Base-by-base conservation (phyloP, 2,329 filamentous ascomycete genomes). In the Fulvia fulva region DNA sequence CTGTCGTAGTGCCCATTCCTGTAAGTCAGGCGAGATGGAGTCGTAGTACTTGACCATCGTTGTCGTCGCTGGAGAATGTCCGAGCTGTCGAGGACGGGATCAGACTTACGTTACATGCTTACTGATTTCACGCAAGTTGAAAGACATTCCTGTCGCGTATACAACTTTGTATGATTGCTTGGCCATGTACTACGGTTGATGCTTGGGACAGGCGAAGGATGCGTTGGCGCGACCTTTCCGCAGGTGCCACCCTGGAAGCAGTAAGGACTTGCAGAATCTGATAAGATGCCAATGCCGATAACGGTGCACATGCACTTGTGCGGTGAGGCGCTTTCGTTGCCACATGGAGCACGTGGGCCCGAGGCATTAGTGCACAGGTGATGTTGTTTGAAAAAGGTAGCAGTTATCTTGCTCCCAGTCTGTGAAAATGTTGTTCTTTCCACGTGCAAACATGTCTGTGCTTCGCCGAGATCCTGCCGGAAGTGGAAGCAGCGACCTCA, bases 1-100 rank as follows among this genome's bases (percentile, higher is more conserved):
- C 66, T 92, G 89, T 11, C 77, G 73, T 50, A 85, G 78, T 52
- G 86, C 82, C 87, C 88, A 91, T 43, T 78, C 73, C 57, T 79
- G 77, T 32, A 89, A 80, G 28, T 85, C 77, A 6, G 77, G 70
- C 3, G 79, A 71, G 60, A 89, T 78, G 37, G 78, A 79, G 19
- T 79, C 70, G 69, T 78, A 86, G 71, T 83, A 86, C 71, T 82
- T 82, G 19, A 77, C 77, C 86, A 88, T 88, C 14, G 6, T 37
- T 5, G 34, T 37, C 14, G 34, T 14, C 4, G 8, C 16, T 37
- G 34, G 34, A n/a, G 34, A 37, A 37, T 6, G 34, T 8, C 34
- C 34, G n/a, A 37, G 4, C 4, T 4, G 8, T 37, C 9, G 34
- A 4, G 7, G 16, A 37, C 7, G 34, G 14, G 16, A 37, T 9